Conservation (phyloP, 163 green algal species). For the Prototheca cutis region DNA sequence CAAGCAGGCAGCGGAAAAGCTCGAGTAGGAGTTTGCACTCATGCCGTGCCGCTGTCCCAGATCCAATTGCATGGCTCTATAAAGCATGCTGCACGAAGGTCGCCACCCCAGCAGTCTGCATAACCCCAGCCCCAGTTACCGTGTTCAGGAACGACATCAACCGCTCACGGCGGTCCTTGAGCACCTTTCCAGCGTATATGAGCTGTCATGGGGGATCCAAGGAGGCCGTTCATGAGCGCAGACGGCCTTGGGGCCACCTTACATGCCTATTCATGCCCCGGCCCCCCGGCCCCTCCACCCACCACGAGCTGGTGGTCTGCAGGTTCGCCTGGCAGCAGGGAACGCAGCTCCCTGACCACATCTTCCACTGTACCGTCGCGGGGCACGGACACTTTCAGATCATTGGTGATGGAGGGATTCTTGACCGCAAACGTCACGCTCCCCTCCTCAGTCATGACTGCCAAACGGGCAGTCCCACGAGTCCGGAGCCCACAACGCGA, state of each 20-base stretch:
- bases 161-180: constrained; percentile 10
- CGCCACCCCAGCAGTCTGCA: background rate
- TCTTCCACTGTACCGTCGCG: too few relatives aligned
- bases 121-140: constrained; percentile 1
- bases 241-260: too few relatives aligned
- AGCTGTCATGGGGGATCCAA: constrained; percentile 14
- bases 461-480: too few relatives aligned
- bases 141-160: constrained; percentile 12
- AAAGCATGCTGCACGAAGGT: background rate
- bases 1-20: background rate
- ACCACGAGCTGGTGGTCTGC: background rate
- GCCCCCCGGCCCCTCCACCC: background rate
- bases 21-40: background rate
- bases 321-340: too few relatives aligned
- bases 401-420: background rate
- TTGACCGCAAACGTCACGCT: background rate
- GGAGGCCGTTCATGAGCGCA: too few relatives aligned
- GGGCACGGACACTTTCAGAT: background rate
- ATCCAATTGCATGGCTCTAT: background rate
- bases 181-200: constrained; percentile 24
- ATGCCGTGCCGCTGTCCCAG: background rate
- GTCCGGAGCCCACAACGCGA: too few relatives aligned
- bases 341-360: too few relatives aligned
- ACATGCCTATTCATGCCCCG: too few relatives aligned
- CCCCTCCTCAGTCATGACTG: too few relatives aligned